These are phyloP conservation scores for Sonneratia alba DNA, from an alignment of 345 rosid species.

Conservation along the genomic window DNA sequence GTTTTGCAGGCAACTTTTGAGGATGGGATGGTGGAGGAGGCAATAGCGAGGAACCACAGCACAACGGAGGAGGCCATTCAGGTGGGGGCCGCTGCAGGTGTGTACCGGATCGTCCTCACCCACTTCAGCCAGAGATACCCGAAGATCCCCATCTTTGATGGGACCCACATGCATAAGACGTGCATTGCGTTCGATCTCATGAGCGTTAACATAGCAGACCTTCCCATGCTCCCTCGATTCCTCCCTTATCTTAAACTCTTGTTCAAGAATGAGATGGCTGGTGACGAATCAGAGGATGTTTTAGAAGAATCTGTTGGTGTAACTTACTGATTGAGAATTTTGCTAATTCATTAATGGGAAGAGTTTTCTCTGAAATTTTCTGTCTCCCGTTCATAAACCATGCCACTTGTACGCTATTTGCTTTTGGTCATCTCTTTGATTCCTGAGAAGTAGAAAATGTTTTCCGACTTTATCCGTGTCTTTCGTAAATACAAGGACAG, in stretches of 20 bases:
- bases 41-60: constrained; percentile 86
- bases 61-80: constrained; percentile 90
- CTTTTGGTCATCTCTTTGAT: no score
- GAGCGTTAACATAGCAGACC: constrained; percentile 82
- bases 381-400: not conserved
- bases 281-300: constrained; percentile 51
- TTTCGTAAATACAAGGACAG: no score
- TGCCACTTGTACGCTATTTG: no score
- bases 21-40: constrained; percentile 82
- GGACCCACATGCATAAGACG: constrained; percentile 72
- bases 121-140: constrained; percentile 99
- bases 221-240: constrained; percentile 68
- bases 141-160: constrained; percentile 73
- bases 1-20: constrained; percentile 79
- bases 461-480: no score
- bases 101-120: constrained; percentile 68
- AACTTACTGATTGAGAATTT: constrained; percentile 5
- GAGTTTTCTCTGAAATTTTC: not conserved
- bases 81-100: constrained; percentile 53
- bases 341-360: not conserved
- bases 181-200: constrained; percentile 89
- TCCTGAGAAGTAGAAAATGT: no score
- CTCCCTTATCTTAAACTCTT: constrained; percentile 74
- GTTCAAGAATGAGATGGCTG: constrained; percentile 56
- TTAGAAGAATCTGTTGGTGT: constrained; percentile 18